Percentiles rank a stretch among this genome's conserved stretches.
Conservation (phyloP, 345 rosid genomes). For the Syzygium aqueum region DNA sequence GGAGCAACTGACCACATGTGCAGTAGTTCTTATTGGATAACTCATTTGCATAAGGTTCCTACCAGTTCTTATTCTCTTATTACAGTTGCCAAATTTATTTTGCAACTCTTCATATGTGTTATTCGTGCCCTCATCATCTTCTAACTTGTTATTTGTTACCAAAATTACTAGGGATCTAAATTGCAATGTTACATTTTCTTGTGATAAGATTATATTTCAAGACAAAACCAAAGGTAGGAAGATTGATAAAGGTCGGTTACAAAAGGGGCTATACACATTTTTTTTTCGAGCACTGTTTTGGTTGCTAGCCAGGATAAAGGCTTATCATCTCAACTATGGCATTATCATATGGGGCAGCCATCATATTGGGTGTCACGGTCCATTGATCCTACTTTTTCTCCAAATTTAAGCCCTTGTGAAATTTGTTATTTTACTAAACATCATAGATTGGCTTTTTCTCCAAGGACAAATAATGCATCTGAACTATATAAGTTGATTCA, state of each 20-base stretch:
- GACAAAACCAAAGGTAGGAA: neutral
- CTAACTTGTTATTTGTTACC: neutral
- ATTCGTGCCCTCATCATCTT: neutral
- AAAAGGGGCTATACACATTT: no score
- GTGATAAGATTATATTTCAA: neutral
- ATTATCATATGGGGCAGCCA: neutral
- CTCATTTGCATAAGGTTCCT: no score
- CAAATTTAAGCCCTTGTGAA: neutral
- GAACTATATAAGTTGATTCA: neutral
- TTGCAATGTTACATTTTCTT: neutral
- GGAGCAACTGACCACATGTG: no score
- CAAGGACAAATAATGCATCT: neutral
- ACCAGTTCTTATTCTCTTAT: no score
- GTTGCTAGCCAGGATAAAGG: no score
- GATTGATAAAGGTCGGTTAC: neutral
- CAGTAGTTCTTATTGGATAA: no score
- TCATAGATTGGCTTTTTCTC: neutral
- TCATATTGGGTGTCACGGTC: neutral
- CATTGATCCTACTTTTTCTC: neutral
- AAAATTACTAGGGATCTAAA: neutral
- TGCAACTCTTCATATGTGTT: neutral
- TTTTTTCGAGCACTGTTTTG: no score
- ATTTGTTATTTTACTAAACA: neutral
- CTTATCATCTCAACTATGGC: neutral
- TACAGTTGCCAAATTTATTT: no score